Evolutionary conservation across 805 yeast genomes (phyloP).

Genomic region (Sporopachydermia lactativora): DNA sequence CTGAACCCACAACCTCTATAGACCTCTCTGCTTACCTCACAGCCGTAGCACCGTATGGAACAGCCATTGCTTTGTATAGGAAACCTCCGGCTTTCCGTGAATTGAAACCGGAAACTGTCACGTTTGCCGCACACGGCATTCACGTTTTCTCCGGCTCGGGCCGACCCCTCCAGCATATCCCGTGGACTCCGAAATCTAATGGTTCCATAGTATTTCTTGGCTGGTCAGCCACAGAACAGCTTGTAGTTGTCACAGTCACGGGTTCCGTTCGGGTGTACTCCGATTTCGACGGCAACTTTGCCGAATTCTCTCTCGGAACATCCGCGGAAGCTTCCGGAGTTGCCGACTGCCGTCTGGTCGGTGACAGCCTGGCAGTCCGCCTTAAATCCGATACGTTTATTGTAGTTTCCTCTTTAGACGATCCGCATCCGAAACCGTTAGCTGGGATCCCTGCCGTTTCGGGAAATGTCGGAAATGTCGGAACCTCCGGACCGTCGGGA

Average conservation of each 20-base stretch:
- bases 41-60: constrained; percentile 35
- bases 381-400: constrained; percentile 28
- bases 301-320: constrained; percentile 30
- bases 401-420: constrained; percentile 24
- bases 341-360: constrained; percentile 25
- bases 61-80: constrained; percentile 28
- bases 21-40: constrained; percentile 29
- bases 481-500: too few relatives aligned
- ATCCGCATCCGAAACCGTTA: constrained; percentile 19
- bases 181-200: constrained; percentile 30
- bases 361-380: constrained; percentile 30
- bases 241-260: constrained; percentile 38
- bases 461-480: constrained; percentile 15
- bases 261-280: constrained; percentile 43
- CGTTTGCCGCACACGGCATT: constrained; percentile 9
- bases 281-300: constrained; percentile 56
- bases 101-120: constrained; percentile 5
- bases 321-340: constrained; percentile 21
- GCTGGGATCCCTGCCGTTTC: constrained; percentile 12
- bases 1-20: constrained; percentile 14
- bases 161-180: constrained; percentile 16
- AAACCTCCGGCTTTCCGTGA: constrained; percentile 4
- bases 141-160: constrained; percentile 25
- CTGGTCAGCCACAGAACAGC: constrained; percentile 38
- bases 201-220: constrained; percentile 41